phyloP scores from a whole-genome alignment of 768 basidiomycete genomes.

The Termitomyces sp. region DNA sequence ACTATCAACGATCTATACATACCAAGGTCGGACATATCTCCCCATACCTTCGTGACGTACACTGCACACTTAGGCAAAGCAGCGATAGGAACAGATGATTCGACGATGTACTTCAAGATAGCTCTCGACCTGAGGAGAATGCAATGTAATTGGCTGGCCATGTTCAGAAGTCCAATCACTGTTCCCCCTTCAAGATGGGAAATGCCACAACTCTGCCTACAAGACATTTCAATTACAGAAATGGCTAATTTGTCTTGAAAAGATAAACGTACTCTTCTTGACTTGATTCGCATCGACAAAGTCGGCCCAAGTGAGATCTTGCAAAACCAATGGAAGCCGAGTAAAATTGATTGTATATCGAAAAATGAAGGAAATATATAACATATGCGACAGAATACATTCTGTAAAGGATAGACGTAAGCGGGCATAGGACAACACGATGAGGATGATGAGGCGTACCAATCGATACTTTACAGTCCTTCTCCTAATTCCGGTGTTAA shows the following conservation, averaged over 20 bases:
- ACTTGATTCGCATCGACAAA: background rate
- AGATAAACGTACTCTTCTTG: background rate
- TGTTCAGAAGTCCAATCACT: background rate
- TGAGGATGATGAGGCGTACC: background rate
- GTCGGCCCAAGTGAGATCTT: background rate
- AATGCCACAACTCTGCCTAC: background rate
- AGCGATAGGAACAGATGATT: background rate
- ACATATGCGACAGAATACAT: background rate
- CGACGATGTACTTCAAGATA: background rate
- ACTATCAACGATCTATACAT: background rate
- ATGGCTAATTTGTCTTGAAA: background rate
- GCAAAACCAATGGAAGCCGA: background rate
- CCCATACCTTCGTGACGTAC: background rate
- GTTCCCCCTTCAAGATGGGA: background rate
- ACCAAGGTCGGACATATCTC: background rate
- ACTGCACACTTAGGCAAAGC: background rate
- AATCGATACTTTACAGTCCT: background rate
- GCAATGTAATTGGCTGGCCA: no score
- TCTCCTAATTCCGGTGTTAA: background rate
- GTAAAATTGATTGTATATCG: background rate
- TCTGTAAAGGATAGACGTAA: background rate
- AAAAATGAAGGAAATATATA: constrained; percentile 1
- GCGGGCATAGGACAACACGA: background rate
- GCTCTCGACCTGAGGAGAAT: background rate
- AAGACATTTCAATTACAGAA: background rate